Evolutionary conservation across 2,329 filamentous ascomycete species (phyloP), one percentile per base, ranked within the genome.

Genomic region (Sporothrix variecibatus): DNA sequence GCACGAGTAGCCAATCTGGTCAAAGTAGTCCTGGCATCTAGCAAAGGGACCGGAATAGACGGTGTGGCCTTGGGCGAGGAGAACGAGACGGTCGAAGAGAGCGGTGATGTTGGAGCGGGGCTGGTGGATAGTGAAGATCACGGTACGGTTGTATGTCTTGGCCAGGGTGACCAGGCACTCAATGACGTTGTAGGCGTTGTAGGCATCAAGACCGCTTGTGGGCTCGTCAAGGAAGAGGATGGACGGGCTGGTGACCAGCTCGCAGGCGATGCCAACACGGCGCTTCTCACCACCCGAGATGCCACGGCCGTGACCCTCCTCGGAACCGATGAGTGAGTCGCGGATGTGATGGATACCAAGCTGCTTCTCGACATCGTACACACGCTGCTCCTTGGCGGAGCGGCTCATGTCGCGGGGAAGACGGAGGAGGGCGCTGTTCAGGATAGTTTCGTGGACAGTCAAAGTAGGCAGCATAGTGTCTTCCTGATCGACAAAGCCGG

Each of bases 61-160:
- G 0, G 94, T 93, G 78, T 92, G 92, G 34, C 96, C 96, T 77
- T 94, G 92, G 1, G 96, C 96, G 60, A 99, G 86, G 17, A 99
- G 89, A 72, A 99, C 88, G n/a, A 99, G 87, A 73, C 95, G 91
- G 81, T 99, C 96, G 80, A 99, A 99, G 2, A 99, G 88, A 11
- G 96, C 96, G 28, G 98, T 96, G 79, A 99, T 99, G 82, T 99
- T 99, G 12, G 96, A 99, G 77, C 97, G 90, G 51, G 96, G 96
- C 80, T 99, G 96, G 82, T 99, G 96, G 77, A 99, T 99, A 17
- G 96, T 99, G 84, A 99, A 98, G 76, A 99, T 93, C 73, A 99
- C 94, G 0, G 97, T 99, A 75, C 97, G 90, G 84, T 98, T 97
- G 85, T 98, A 99, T 58, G 91, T 96, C 85, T 97, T 98, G 71